Conservation (phyloP, 176 grass and related monocot genomes). For the Lolium rigidum region DNA sequence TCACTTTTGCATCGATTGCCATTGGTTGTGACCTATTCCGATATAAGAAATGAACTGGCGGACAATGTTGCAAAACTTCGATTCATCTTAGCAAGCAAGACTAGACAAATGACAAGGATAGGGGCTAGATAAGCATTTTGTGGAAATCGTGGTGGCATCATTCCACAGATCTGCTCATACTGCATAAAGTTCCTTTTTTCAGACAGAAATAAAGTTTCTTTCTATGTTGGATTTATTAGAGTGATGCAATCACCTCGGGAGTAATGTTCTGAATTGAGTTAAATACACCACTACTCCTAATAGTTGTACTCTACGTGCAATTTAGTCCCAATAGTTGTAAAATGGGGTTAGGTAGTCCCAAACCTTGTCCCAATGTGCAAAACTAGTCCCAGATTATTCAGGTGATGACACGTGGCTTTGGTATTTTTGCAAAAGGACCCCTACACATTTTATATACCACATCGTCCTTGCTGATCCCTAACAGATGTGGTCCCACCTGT, state of each 20-base stretch:
- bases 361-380: no score
- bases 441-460: no score
- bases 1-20: not conserved
- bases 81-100: not conserved
- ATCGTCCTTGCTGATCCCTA: no score
- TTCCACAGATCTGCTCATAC: not conserved
- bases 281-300: no score
- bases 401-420: no score
- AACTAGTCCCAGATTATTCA: no score
- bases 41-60: constrained; percentile 2
- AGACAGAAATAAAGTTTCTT: not conserved
- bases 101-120: not conserved
- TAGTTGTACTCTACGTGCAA: no score
- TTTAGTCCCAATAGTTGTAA: no score
- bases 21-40: not conserved
- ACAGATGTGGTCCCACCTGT: no score
- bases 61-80: not conserved
- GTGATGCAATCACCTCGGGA: not conserved
- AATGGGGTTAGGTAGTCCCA: no score
- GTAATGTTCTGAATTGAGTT: not conserved
- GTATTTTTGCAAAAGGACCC: no score
- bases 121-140: not conserved
- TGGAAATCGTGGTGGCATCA: not conserved
- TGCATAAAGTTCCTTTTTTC: not conserved
- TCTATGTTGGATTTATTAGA: not conserved